A percentile compares a stretch with the other conserved stretches of the same genome.
Conservation (phyloP, 345 rosid species). For the Noccaea bulbosa region DNA sequence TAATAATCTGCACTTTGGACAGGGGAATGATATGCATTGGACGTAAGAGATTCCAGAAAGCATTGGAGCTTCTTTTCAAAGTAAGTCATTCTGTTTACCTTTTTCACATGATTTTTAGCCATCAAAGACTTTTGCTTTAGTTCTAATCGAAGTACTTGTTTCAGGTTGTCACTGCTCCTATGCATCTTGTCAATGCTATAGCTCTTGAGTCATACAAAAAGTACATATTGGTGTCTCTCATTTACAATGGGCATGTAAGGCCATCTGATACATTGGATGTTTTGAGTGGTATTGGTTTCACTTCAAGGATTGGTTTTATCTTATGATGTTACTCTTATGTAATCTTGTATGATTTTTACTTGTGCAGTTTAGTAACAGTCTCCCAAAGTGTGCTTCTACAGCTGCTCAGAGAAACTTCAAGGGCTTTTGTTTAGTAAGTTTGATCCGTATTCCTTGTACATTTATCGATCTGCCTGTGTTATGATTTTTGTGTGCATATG, state of each 20-base stretch:
- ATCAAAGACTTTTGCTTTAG: conserved; percentile 10
- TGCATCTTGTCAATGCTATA: conserved; percentile 75
- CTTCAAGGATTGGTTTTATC: conserved; percentile 19
- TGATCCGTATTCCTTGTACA: conserved; percentile 12
- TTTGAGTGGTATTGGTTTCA: conserved; percentile 25
- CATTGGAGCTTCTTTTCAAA: conserved; percentile 90
- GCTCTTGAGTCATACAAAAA: conserved; percentile 95
- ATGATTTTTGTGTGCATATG: background rate
- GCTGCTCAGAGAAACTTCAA: conserved; percentile 86
- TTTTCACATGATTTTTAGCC: conserved; percentile 21
- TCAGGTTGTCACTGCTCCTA: conserved; percentile 95
- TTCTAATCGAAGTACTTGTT: conserved; percentile 29
- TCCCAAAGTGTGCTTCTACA: conserved; percentile 85
- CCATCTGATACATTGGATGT: conserved; percentile 18
- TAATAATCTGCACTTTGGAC: conserved; percentile 29
- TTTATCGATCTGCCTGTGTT: background rate
- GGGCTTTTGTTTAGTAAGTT: conserved; percentile 45
- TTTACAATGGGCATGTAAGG: conserved; percentile 78
- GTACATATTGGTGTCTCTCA: conserved; percentile 80
- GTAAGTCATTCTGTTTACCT: conserved; percentile 42
- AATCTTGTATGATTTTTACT: conserved; percentile 32
- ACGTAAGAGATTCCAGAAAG: conserved; percentile 74
- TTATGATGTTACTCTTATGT: conserved; percentile 19
- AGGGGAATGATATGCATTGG: conserved; percentile 99
- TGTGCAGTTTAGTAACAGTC: conserved; percentile 69